Evolutionary conservation across 1,284 basidiomycete species (phyloP).

Genomic region (Boletus mariae): DNA sequence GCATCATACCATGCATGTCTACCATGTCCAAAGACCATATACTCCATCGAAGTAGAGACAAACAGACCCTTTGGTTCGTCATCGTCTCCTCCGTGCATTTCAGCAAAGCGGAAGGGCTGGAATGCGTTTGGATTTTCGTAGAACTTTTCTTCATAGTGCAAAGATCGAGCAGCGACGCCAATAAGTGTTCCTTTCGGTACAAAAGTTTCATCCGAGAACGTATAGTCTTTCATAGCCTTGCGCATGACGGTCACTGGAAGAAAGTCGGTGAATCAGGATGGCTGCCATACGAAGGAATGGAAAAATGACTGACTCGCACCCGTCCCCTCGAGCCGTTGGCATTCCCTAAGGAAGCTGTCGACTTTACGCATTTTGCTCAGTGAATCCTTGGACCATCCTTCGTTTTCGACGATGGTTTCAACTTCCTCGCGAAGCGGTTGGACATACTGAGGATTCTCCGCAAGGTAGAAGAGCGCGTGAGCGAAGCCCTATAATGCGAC

Average conservation of each 20-base stretch:
- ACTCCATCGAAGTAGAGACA: no score
- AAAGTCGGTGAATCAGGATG: constrained; percentile 15
- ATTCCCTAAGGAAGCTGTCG: constrained; percentile 46
- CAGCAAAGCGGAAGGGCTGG: no score
- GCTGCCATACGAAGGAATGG: neutral
- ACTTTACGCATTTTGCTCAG: constrained; percentile 40
- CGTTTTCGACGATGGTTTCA: constrained; percentile 31
- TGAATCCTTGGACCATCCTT: constrained; percentile 43
- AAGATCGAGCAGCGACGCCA: constrained; percentile 16
- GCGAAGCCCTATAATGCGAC: constrained; percentile 24
- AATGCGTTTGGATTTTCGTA: constrained; percentile 16
- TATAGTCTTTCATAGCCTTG: no score
- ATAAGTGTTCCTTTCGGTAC: constrained; percentile 36
- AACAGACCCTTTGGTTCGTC: no score
- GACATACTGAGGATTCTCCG: constrained; percentile 36
- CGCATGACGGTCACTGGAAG: constrained; percentile 11
- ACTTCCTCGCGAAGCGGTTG: constrained; percentile 13
- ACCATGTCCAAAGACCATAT: no score
- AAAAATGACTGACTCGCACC: neutral
- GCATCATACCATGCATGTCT: no score
- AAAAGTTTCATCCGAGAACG: constrained; percentile 25
- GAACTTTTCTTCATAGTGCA: constrained; percentile 25
- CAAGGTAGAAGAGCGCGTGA: constrained; percentile 35
- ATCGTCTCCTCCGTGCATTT: constrained; percentile 10
- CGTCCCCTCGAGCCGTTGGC: constrained; percentile 32